Evolutionary conservation across 2,329 filamentous ascomycete species (phyloP), one percentile per base, ranked within the genome.

Genomic region (Pseudogymnoascus sp.): DNA sequence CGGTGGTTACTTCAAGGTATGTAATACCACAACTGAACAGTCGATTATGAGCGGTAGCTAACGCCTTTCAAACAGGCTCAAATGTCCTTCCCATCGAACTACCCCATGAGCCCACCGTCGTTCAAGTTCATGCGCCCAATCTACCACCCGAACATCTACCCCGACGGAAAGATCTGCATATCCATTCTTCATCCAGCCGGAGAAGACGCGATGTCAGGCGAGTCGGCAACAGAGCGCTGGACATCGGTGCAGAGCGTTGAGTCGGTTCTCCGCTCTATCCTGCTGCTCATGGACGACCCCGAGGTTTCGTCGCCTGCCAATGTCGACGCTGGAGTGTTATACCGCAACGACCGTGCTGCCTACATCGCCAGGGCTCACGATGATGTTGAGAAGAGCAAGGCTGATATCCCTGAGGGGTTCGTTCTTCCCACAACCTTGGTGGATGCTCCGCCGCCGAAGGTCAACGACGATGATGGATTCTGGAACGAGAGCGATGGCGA

Each of bases 231-330:
- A 63, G 94, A 97, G 77, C 89, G 93, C 63, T 99, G 93, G 93
- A 92, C 90, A 5, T 92, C 94, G 1, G 86, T 94, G 3, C 93
- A 97, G 74, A 89, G 92, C 18, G 93, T 95, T 58, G 94, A 97
- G 77, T 95, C 92, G 2, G 92, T 99, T 36, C 83, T 99, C 15
- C 91, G 96, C 65, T 96, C 91, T 7, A 90, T 97, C 15, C 83
- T 97, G 6, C 88, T 94, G 5, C 84, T 99, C 2, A 85, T 99
- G 61, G 94, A 97, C 73, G 91, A 96, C 69, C 91, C 93, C 12
- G 93, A 99, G 75, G 90, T 95, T 70, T 91, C 87, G 68, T 96
- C 92, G 0, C 91, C 94, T 0, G 94, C 93, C 65, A 97, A 97
- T 73, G 92, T 97, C 61, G 93, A 97, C 68, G 93, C 94, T 1